These are phyloP conservation scores for Heliamphora pulchella DNA, from an alignment of 179 eudicot species.

Conservation along the genomic window DNA sequence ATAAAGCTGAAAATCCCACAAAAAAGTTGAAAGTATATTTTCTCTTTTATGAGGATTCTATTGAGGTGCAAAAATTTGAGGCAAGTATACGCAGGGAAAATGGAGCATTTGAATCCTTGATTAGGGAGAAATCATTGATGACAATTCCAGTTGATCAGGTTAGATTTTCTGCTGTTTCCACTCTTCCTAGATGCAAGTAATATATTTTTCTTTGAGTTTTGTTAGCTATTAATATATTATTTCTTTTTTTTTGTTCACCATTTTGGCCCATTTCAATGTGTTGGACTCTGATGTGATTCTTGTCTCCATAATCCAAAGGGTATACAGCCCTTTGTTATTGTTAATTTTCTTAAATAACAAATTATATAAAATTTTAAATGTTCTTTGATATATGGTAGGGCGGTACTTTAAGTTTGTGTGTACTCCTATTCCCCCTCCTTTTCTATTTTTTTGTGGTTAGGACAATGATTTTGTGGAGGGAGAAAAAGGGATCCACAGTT, in stretches of 20 bases:
- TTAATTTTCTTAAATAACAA: background rate
- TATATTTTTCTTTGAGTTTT: background rate
- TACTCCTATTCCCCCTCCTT: background rate
- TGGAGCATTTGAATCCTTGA: conserved; percentile 91
- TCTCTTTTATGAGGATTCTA: conserved; percentile 87
- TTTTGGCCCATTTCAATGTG: background rate
- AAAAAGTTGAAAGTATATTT: conserved; percentile 79
- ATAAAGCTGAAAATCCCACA: conserved; percentile 79
- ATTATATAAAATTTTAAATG: background rate
- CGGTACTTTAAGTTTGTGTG: background rate
- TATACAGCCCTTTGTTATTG: background rate
- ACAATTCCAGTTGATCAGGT: conserved; percentile 88
- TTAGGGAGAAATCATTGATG: conserved; percentile 94
- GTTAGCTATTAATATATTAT: background rate
- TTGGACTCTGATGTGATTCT: background rate
- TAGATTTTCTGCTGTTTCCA: conserved; percentile 19
- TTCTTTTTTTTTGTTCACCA: background rate
- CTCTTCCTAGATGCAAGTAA: background rate
- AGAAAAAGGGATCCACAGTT: too few species aligned
- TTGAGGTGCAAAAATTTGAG: conserved; percentile 91
- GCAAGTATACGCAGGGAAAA: conserved; percentile 92
- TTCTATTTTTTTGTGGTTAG: too few species aligned
- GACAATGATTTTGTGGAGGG: too few species aligned
- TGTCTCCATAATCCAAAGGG: background rate
- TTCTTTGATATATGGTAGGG: background rate